Conservation (phyloP, 257 asterid species). For the Solanum tarapatanum region DNA sequence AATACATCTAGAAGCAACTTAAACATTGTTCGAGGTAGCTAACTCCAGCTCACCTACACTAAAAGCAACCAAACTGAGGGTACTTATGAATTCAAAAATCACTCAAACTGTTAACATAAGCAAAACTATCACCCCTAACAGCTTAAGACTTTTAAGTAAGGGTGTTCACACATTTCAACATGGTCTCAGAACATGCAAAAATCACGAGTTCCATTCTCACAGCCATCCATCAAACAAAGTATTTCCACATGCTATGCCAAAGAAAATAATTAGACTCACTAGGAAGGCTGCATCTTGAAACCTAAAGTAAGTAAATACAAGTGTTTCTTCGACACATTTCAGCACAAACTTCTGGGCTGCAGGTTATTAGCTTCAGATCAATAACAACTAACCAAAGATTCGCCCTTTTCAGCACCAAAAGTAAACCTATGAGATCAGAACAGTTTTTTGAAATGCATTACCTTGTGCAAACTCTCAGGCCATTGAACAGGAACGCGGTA, state of each 20-base stretch:
- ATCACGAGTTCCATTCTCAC: neutral
- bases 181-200: neutral
- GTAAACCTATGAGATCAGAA: neutral
- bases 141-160: neutral
- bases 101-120: neutral
- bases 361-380: neutral
- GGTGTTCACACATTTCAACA: neutral
- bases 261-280: neutral
- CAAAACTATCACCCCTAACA: neutral
- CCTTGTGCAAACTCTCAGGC: constrained; percentile 96
- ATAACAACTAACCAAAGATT: neutral
- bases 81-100: neutral
- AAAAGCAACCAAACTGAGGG: neutral
- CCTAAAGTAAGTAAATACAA: neutral
- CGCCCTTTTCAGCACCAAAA: neutral
- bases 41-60: neutral
- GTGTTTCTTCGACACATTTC: neutral
- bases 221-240: neutral
- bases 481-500: constrained; percentile 76
- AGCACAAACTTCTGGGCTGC: neutral
- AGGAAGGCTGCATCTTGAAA: neutral
- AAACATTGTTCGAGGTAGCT: neutral
- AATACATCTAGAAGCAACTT: neutral
- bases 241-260: neutral
- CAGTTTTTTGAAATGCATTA: neutral